Evolutionary conservation across 2,329 filamentous ascomycete species (phyloP).

Genomic region (Pseudogymnoascus sp.): DNA sequence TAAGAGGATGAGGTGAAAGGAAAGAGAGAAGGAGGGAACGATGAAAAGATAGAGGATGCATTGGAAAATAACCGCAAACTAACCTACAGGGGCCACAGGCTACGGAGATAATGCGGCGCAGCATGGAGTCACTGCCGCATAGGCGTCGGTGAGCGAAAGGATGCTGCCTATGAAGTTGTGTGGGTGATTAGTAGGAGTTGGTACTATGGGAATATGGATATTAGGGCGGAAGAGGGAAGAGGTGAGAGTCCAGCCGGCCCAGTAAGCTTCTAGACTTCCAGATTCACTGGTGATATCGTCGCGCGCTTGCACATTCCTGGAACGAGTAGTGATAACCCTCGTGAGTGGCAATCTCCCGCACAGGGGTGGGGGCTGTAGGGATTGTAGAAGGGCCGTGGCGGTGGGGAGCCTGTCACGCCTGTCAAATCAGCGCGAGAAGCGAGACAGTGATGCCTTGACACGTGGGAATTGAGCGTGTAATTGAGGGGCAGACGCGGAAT

Average conservation of each 20-base stretch:
- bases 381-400: not conserved
- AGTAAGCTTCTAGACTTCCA: not conserved
- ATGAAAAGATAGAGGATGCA: not conserved
- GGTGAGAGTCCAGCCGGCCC: not conserved
- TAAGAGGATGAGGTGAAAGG: not conserved
- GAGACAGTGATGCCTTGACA: not conserved
- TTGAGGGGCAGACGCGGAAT: too few species aligned
- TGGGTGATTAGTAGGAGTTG: not conserved
- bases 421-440: not conserved
- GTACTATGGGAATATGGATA: not conserved
- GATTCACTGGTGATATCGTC: not conserved
- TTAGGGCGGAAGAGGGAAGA: not conserved
- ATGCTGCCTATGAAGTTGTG: not conserved
- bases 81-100: not conserved
- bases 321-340: not conserved
- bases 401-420: not conserved
- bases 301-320: not conserved
- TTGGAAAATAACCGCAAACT: not conserved
- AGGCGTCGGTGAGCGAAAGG: not conserved
- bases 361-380: not conserved
- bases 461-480: too few species aligned
- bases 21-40: too few species aligned
- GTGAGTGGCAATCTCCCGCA: not conserved
- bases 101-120: not conserved
- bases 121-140: not conserved